Conservation (phyloP, 768 basidiomycete species). For the Thelephora aurantiotincta region DNA sequence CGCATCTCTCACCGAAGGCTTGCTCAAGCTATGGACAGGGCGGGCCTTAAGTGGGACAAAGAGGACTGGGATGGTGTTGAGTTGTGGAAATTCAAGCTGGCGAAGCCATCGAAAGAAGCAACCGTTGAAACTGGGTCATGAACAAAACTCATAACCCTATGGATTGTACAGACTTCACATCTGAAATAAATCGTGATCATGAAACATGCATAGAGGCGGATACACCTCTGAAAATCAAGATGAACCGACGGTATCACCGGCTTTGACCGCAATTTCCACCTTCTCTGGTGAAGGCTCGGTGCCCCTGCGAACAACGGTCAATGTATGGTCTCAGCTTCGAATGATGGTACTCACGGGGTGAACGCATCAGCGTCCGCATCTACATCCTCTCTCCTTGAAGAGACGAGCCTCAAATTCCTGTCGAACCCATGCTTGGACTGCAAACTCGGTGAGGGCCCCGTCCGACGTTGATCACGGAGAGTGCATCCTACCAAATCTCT, state of each 20-base stretch:
- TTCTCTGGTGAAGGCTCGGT: no score
- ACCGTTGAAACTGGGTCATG: neutral
- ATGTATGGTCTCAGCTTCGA: no score
- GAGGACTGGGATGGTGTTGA: conserved; percentile 76
- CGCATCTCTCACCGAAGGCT: conserved; percentile 48
- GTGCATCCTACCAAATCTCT: conserved; percentile 46
- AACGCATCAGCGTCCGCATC: conserved; percentile 13
- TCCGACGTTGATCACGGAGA: neutral
- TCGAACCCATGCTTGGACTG: conserved; percentile 71
- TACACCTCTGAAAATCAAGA: neutral
- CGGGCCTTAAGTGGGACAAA: conserved; percentile 41
- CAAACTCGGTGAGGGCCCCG: neutral
- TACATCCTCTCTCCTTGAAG: conserved; percentile 39
- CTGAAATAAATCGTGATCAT: conserved; percentile 2
- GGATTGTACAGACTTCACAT: neutral
- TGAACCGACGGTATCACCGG: neutral
- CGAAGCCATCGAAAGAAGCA: neutral
- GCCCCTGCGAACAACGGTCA: no score
- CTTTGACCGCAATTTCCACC: no score
- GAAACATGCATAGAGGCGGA: neutral
- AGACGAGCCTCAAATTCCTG: conserved; percentile 43
- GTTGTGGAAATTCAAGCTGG: conserved; percentile 42
- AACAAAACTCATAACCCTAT: neutral
- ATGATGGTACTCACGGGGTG: conserved; percentile 3
- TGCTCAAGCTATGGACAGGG: conserved; percentile 42